phyloP scores from a whole-genome alignment of 805 yeast species.

The Kluyveromyces lactis region DNA sequence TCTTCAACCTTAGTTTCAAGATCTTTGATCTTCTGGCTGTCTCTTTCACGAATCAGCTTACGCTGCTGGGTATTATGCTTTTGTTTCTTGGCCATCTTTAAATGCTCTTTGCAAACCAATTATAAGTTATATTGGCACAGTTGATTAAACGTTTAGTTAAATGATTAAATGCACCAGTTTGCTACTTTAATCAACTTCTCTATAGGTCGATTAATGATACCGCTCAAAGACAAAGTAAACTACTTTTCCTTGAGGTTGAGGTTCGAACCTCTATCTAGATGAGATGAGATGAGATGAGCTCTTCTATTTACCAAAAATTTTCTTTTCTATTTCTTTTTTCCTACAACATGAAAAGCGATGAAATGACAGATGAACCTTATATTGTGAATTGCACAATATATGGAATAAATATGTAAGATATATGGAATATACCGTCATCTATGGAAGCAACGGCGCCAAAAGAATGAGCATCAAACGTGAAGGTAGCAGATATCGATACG shows the following conservation, averaged over 20 bases:
- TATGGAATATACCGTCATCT: no score
- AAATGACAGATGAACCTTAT: neutral
- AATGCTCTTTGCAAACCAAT: no score
- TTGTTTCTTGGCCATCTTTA: conserved; percentile 32
- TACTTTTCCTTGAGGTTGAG: no score
- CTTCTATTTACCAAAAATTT: conserved; percentile 1
- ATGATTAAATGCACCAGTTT: no score
- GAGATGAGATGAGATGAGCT: conserved; percentile 6
- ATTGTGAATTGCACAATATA: no score
- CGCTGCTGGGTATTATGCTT: conserved; percentile 30
- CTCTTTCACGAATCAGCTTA: conserved; percentile 31
- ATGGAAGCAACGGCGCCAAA: no score
- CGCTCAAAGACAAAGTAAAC: no score
- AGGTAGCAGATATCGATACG: neutral
- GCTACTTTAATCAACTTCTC: neutral
- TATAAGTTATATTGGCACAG: neutral
- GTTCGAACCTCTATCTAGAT: no score
- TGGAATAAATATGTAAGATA: no score
- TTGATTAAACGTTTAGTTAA: no score
- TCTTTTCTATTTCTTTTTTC: neutral
- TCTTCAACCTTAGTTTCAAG: conserved; percentile 47
- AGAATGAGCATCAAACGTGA: conserved; percentile 10
- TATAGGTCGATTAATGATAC: no score
- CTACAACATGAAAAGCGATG: neutral
- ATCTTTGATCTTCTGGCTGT: conserved; percentile 29